Base-by-base conservation (phyloP, 345 rosid genomes). In the Arabis alpina region DNA sequence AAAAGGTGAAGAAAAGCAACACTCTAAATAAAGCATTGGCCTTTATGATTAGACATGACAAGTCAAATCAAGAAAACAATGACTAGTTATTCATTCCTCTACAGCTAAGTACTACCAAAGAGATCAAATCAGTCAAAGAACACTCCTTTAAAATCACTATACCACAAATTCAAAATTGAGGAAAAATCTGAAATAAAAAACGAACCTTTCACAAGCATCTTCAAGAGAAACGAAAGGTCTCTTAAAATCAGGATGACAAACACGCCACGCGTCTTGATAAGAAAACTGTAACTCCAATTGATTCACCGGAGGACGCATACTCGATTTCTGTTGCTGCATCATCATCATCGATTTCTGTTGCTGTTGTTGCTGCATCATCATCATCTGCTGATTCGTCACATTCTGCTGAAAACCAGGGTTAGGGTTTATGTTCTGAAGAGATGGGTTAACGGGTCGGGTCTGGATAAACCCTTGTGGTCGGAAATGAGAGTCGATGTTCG, bases 251-350 rank as follows among this genome's bases (percentile, higher is more conserved):
- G 96, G 97, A 61, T 91, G 87, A 66, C 98, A 93, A 53, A 93
- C 90, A 48, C 94, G 87, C 95, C 96, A 91, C 0, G 97, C 95
- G 71, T 93, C 97, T 81, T 89, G 97, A 74, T 91, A 93, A 24
- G 96, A 93, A 84, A 88, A 84, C 76, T 86, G 95, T 53, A 93
- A 84, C 88, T 91, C 98, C 68, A 66, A 61, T 62, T 83, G 96
- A 70, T 91, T 87, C 75, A 77, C 80, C 2, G 93, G 91, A 68
- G 93, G 91, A 68, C 85, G 80, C 51, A 82, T 36, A 10, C 10
- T 76, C 65, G 49, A 79, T 80, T 82, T 83, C 78, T 82, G 86
- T 43, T 36, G 40, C 3, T 36, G 40, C 10, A 36, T 36, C 40
- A 36, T 36, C 45, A 81, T 36, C 40, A 8, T 79, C 65, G 51